Percentiles rank a stretch among this genome's conserved stretches.
These are phyloP conservation scores for Trichopus zeylanicus DNA, from an alignment of 116 monocot species.

Conservation along the genomic window DNA sequence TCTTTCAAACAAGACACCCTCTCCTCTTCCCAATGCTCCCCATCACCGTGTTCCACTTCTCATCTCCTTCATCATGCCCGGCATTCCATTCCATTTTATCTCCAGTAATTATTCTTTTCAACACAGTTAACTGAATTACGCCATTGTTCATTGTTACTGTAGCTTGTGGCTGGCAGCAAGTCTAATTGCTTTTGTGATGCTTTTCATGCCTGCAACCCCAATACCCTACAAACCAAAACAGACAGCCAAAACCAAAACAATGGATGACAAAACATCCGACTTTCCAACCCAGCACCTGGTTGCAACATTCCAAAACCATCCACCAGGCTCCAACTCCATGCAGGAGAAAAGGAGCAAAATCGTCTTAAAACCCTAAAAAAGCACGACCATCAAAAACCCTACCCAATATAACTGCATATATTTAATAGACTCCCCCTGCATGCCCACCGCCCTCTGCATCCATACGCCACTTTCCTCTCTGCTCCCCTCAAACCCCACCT, in stretches of 20 bases:
- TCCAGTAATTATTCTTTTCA: neutral
- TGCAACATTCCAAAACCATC: neutral
- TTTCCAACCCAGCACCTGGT: neutral
- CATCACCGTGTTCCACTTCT: neutral
- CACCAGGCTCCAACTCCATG: neutral
- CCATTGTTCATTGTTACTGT: no score
- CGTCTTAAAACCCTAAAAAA: constrained; percentile 2
- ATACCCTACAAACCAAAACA: neutral
- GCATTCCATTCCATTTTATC: neutral
- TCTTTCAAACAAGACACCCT: constrained; percentile 24
- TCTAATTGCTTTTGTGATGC: neutral
- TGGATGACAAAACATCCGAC: neutral
- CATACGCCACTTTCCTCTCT: constrained; percentile 16
- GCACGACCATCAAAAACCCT: neutral
- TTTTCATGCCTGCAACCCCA: neutral
- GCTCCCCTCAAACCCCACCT: constrained; percentile 8
- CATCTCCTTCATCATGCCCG: constrained; percentile 4
- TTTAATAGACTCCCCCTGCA: neutral
- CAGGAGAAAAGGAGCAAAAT: neutral
- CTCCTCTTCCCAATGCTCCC: constrained; percentile 22
- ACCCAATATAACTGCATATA: neutral
- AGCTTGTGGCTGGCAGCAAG: no score
- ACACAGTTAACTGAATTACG: no score
- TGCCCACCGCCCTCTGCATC: constrained; percentile 61
- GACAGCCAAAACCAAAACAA: neutral